Evolutionary conservation across 2,329 filamentous ascomycete genomes (phyloP), one percentile per base, ranked within the genome.

Genomic region (Thielaviopsis populi): DNA sequence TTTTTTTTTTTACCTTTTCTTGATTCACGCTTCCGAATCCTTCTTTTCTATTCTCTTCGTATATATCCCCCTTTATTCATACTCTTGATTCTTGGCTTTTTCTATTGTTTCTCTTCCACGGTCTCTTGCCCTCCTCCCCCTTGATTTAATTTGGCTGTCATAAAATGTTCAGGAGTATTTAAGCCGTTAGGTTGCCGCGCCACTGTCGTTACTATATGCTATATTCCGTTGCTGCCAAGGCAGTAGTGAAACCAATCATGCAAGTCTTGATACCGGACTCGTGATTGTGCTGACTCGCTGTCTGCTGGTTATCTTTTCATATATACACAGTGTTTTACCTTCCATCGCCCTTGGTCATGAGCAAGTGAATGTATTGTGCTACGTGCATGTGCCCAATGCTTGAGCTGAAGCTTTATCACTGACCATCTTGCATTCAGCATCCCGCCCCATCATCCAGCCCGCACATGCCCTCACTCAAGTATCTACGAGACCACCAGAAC

Each of bases 401-500:
- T 37, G 6, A 8, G 7, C 33, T 37, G 33, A 10, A 37, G 11
- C 27, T 8, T 3, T n/a, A 56, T 37, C 27, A 10, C 6, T 19
- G 15, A n/a, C 24, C 50, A 30, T 17, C 7, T 15, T 11, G 17
- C 2, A 37, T 10, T 19, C 17, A 30, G 10, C 17, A 19, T 56
- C 2, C 30, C 15, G 11, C 15, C 15, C 1, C 27, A 13, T 37
- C 30, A 7, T 37, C 53, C 53, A 56, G 27, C 53, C 53, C 30
- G n/a, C 27, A 37, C 62, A 62, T 62, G 7, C 76, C 77, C 69
- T 81, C 72, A 67, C 77, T 80, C 59, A 78, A 68, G 64, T 75
- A 71, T 22, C 79, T 77, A 66, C 78, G 77, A 13, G 75, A 74
- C 80, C 81, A 85, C 84, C 84, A 87, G 70, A 83, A 87, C 13